A percentile compares a stretch with the other conserved stretches of the same genome.
Evolutionary conservation across 179 eudicot genomes (phyloP).

Genomic region (Carnegiea gigantea): DNA sequence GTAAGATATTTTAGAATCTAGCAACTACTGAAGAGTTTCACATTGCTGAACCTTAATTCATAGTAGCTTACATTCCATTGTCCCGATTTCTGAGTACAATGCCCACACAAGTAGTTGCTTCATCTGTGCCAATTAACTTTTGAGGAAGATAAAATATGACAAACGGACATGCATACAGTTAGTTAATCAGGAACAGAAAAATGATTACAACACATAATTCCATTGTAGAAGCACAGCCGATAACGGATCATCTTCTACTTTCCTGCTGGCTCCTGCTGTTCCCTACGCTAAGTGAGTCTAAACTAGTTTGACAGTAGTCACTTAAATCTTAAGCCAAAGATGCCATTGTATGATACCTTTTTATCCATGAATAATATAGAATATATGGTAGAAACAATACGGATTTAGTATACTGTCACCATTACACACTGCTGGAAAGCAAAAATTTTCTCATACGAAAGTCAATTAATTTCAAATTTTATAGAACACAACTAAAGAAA

Average conservation of each 20-base stretch:
- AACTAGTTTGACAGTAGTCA: background rate
- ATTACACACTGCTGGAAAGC: background rate
- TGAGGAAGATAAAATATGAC: conserved; percentile 19
- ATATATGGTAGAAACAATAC: background rate
- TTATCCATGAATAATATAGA: background rate
- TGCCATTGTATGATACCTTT: background rate
- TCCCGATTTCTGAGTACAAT: conserved; percentile 70
- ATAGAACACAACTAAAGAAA: background rate
- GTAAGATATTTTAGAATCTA: conserved; percentile 11
- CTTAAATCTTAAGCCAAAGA: background rate
- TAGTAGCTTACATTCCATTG: conserved; percentile 71
- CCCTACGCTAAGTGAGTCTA: background rate
- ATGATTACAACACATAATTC: conserved; percentile 1
- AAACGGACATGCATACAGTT: conserved; percentile 19
- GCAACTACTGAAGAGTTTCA: conserved; percentile 10
- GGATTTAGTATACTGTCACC: background rate
- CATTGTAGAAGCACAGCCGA: background rate
- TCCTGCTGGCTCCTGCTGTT: background rate
- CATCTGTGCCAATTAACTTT: conserved; percentile 88
- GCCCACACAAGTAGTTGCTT: conserved; percentile 98
- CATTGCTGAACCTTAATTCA: conserved; percentile 17
- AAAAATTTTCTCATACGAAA: background rate
- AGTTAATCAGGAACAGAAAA: conserved; percentile 10
- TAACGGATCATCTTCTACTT: background rate
- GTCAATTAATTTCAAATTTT: background rate